Evolutionary conservation across 2,329 filamentous ascomycete genomes (phyloP).

Genomic region (Samsoniella hepiali): DNA sequence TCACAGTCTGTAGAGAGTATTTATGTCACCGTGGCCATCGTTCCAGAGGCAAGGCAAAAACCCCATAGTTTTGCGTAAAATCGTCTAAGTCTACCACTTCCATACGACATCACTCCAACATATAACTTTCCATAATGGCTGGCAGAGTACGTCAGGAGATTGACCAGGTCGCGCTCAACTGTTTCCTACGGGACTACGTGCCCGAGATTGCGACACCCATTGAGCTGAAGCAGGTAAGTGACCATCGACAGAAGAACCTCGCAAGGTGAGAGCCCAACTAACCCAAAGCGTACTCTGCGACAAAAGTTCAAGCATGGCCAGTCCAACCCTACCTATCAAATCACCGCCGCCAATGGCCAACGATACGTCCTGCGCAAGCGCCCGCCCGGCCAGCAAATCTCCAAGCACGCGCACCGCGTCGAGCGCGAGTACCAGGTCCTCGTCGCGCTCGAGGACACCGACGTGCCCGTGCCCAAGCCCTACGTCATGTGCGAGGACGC

Average conservation of each 20-base stretch:
- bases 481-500: conserved; percentile 77
- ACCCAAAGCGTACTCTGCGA: background rate
- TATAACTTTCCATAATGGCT: conserved; percentile 6
- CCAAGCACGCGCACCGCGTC: conserved; percentile 83
- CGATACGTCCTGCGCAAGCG: conserved; percentile 78
- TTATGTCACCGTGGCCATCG: background rate
- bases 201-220: conserved; percentile 14
- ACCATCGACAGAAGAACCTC: background rate
- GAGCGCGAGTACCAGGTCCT: conserved; percentile 87
- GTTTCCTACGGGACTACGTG: conserved; percentile 5
- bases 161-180: conserved; percentile 11
- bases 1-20: background rate
- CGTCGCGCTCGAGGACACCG: conserved; percentile 66
- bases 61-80: background rate
- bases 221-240: conserved; percentile 13
- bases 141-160: conserved; percentile 17
- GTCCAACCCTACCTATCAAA: conserved; percentile 18
- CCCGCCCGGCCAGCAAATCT: conserved; percentile 79
- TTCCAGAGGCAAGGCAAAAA: background rate
- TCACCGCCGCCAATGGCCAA: conserved; percentile 2
- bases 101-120: background rate
- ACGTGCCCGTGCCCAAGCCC: conserved; percentile 75
- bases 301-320: conserved; percentile 15
- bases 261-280: background rate
- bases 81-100: background rate